Evolutionary conservation across 2,329 filamentous ascomycete species (phyloP), one percentile per base, ranked within the genome.

Genomic region (Chrysoporthe austroafricana): DNA sequence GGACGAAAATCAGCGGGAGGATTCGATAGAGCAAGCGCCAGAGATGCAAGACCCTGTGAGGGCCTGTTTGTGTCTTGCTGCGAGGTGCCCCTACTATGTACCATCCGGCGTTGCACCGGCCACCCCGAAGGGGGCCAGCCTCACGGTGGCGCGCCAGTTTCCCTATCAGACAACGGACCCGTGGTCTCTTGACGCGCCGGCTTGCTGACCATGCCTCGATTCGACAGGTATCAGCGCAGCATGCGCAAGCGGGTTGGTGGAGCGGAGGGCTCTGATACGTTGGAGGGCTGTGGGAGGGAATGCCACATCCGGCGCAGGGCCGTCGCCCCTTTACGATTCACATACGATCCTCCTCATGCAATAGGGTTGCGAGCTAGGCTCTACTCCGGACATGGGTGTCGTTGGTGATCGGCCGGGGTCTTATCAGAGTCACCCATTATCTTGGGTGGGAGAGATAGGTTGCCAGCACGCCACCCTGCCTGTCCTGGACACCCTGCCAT

Each of bases 141-240:
- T 57, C 54, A 39, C 16, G 54, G 54, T 57, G 54, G 54, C 54
- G 52, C 58, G 13, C 26, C 42, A 46, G 42, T 61, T 46, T 46
- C 59, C 59, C 43, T 61, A 61, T 61, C 59, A 61, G 59, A 61
- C 59, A 13, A 32, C 42, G 42, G 59, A 26, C 14, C 59, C 42
- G 42, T 44, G 43, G 59, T 46, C 43, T 44, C 42, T 32, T 61
- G 59, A 34, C 26, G 59, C 59, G 43, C 43, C 59, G 59, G 44
- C 43, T 52, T 46, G 42, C 59, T 61, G 59, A 60, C 57, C 34
- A 60, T 60, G 57, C 21, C 57, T 60, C 57, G 57, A 60, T 60
- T 43, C 39, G 57, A 60, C 57, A 60, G 57, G 57, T 60, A 60
- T 60, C 57, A 9, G 9, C 44, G 57, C 57, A 60, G 39, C 39